phyloP scores from a whole-genome alignment of 495 filamentous ascomycete species.

The Ascodesmis nigricans region DNA sequence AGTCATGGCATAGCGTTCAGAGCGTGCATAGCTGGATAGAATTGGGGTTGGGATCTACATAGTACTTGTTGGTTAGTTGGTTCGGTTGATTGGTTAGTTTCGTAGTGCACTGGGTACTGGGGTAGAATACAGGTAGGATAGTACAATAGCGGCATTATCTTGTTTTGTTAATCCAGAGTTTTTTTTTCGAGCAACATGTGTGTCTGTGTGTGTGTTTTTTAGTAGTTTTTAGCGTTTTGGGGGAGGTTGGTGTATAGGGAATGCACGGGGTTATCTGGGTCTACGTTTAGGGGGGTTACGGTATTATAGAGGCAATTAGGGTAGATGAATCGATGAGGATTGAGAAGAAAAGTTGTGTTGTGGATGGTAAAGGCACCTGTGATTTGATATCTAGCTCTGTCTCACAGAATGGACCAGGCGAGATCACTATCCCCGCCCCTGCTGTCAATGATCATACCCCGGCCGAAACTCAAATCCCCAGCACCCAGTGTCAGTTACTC shows the following conservation, averaged over 20 bases:
- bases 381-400: too few relatives aligned
- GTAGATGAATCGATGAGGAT: neutral
- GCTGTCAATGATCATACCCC: too few relatives aligned
- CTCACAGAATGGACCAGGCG: too few relatives aligned
- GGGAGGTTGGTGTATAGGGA: neutral
- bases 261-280: neutral
- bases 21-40: too few relatives aligned
- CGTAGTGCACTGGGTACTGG: neutral
- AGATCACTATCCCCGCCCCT: too few relatives aligned
- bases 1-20: too few relatives aligned
- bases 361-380: slow-evolving; percentile 1
- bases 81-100: slow-evolving; percentile 1
- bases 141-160: neutral
- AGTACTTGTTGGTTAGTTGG: slow-evolving; percentile 2
- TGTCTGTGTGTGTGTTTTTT: slow-evolving; percentile 5
- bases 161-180: neutral
- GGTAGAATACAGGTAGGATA: neutral
- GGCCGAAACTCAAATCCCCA: too few relatives aligned
- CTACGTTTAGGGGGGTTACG: neutral
- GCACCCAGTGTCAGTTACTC: too few relatives aligned
- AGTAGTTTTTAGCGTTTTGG: slow-evolving; percentile 3
- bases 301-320: neutral
- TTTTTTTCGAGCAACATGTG: neutral
- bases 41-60: too few relatives aligned
- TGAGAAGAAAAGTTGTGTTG: neutral